Evolutionary conservation across 805 yeast species (phyloP).

Genomic region (Ogataea minuta): DNA sequence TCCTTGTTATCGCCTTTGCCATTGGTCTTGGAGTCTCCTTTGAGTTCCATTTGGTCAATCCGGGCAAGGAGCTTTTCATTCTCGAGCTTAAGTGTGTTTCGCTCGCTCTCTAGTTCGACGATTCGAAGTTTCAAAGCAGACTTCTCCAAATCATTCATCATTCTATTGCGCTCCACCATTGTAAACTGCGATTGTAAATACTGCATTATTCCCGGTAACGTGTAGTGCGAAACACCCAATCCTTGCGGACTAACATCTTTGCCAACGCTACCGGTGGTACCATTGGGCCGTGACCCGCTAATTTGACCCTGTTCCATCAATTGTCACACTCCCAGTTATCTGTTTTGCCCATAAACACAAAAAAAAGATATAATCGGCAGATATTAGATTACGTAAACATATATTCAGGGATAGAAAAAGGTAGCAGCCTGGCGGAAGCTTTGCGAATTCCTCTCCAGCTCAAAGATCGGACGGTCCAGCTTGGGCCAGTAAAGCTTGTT

Average conservation of each 20-base stretch:
- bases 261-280: constrained; percentile 9
- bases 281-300: constrained; percentile 12
- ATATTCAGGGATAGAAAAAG: not conserved
- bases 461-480: constrained; percentile 12
- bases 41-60: constrained; percentile 39
- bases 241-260: constrained; percentile 1
- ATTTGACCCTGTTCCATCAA: constrained; percentile 23
- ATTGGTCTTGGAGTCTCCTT: constrained; percentile 18
- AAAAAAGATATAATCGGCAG: too few relatives aligned
- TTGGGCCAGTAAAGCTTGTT: constrained; percentile 16
- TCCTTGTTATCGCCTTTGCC: constrained; percentile 1
- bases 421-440: constrained; percentile 15
- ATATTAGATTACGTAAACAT: constrained; percentile 4
- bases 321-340: not conserved
- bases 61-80: constrained; percentile 42
- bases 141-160: constrained; percentile 52
- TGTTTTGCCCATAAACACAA: constrained; percentile 10
- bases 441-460: constrained; percentile 10
- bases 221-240: constrained; percentile 28
- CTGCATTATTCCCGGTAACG: constrained; percentile 59
- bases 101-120: constrained; percentile 50
- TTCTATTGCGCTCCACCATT: constrained; percentile 41
- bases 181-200: constrained; percentile 60
- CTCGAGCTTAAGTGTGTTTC: constrained; percentile 42
- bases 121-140: constrained; percentile 49